These are phyloP conservation scores for Dryas alaskensis DNA, from an alignment of 306 rosid species.

Conservation along the genomic window DNA sequence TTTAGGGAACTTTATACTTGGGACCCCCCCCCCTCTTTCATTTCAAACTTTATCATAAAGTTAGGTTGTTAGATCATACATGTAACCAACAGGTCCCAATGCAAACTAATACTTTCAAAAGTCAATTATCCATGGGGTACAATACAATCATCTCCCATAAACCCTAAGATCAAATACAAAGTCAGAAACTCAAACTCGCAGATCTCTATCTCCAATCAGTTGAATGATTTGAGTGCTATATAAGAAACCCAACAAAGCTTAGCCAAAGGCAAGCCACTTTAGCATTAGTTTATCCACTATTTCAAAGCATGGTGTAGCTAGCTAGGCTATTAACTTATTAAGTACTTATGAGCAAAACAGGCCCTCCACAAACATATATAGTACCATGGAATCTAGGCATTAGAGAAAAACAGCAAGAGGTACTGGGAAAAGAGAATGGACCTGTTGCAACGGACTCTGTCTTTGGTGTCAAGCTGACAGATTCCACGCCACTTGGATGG, in stretches of 20 bases:
- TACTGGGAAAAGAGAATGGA: constrained; percentile 15
- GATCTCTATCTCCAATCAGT: no score
- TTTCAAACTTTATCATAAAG: background rate
- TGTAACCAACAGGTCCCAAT: background rate
- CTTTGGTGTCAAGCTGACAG: constrained; percentile 40
- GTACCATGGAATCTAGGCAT: no score
- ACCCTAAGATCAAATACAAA: background rate
- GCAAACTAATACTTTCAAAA: background rate
- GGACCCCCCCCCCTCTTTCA: background rate
- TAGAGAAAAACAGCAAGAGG: background rate
- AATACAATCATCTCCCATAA: background rate
- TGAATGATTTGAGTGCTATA: no score
- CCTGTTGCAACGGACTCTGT: constrained; percentile 53
- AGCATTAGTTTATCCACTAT: no score
- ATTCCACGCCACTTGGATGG: constrained; percentile 64
- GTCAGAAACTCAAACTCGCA: no score
- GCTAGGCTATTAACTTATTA: no score
- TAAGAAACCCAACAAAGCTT: no score
- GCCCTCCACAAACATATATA: no score
- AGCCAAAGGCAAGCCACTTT: no score
- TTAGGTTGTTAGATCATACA: background rate
- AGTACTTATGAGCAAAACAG: no score
- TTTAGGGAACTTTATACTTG: background rate
- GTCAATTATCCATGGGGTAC: background rate
- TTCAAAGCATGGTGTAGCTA: no score